Conservation (phyloP, 1,284 basidiomycete genomes). For the Ceratobasidium papillatum region DNA sequence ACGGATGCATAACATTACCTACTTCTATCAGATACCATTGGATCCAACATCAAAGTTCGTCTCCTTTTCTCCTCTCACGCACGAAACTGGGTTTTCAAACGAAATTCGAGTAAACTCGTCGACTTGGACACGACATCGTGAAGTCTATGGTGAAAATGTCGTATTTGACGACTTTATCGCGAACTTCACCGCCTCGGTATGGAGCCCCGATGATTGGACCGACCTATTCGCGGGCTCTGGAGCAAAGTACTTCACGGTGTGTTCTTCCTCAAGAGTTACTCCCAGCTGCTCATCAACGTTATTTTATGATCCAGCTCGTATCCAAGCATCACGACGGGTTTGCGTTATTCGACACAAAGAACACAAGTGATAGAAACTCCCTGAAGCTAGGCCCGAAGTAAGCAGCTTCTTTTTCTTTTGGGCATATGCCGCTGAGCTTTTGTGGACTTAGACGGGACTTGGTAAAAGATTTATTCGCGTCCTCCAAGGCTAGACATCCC, state of each 20-base stretch:
- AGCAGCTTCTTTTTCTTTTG: background rate
- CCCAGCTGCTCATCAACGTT: background rate
- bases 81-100: background rate
- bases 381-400: slow-evolving; percentile 58
- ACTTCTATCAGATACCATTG: slow-evolving; percentile 50
- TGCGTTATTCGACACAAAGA: slow-evolving; percentile 61
- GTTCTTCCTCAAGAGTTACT: slow-evolving; percentile 40
- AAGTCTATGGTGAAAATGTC: slow-evolving; percentile 60
- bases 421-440: too few species aligned
- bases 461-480: slow-evolving; percentile 60
- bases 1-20: background rate
- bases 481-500: slow-evolving; percentile 60
- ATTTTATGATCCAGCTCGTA: background rate
- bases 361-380: slow-evolving; percentile 60
- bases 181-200: slow-evolving; percentile 61
- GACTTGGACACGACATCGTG: slow-evolving; percentile 59
- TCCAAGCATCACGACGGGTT: slow-evolving; percentile 54
- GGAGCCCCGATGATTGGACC: slow-evolving; percentile 63
- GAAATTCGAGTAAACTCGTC: slow-evolving; percentile 44
- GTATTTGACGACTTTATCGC: slow-evolving; percentile 66
- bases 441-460: slow-evolving; percentile 56
- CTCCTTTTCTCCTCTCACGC: background rate
- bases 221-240: slow-evolving; percentile 63
- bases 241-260: slow-evolving; percentile 62
- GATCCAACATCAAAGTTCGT: slow-evolving; percentile 41